These are phyloP conservation scores for Oryza rufipogon DNA, from an alignment of 176 grass and related monocot species.

Conservation along the genomic window DNA sequence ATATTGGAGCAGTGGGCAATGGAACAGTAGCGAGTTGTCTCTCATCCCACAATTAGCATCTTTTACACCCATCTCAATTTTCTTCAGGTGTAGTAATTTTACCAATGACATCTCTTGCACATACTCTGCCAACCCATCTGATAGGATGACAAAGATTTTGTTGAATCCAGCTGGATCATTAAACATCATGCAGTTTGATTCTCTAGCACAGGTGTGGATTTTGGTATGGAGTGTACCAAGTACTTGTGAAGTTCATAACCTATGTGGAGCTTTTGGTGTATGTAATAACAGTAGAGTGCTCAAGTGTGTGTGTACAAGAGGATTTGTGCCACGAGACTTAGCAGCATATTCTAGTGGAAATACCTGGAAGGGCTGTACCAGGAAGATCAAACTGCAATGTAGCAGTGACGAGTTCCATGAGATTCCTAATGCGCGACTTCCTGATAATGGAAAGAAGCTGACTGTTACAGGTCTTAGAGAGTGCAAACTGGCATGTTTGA, in stretches of 20 bases:
- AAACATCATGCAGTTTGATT: conserved; percentile 12
- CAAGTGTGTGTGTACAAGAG: conserved; percentile 14
- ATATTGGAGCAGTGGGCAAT: too few species aligned
- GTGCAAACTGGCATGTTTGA: conserved; percentile 40
- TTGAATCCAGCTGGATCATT: conserved; percentile 38
- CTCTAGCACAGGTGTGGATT: neutral
- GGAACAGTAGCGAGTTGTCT: neutral
- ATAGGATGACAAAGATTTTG: conserved; percentile 18
- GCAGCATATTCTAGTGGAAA: neutral
- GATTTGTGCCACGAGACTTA: neutral
- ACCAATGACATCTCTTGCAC: conserved; percentile 23
- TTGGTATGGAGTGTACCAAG: neutral
- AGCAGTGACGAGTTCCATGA: conserved; percentile 41
- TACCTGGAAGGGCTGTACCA: conserved; percentile 22
- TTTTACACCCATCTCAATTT: neutral
- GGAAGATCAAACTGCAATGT: conserved; percentile 30
- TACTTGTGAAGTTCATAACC: conserved; percentile 39
- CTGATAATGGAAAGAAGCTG: neutral
- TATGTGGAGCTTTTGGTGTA: conserved; percentile 48
- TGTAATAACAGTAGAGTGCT: too few species aligned
- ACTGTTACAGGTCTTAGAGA: neutral
- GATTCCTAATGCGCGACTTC: conserved; percentile 12
- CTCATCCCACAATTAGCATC: conserved; percentile 1
- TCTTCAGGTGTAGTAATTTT: conserved; percentile 13
- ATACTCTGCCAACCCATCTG: conserved; percentile 1